Base-by-base conservation (phyloP, 805 yeast species). In the Isabelozyma rhagii region DNA sequence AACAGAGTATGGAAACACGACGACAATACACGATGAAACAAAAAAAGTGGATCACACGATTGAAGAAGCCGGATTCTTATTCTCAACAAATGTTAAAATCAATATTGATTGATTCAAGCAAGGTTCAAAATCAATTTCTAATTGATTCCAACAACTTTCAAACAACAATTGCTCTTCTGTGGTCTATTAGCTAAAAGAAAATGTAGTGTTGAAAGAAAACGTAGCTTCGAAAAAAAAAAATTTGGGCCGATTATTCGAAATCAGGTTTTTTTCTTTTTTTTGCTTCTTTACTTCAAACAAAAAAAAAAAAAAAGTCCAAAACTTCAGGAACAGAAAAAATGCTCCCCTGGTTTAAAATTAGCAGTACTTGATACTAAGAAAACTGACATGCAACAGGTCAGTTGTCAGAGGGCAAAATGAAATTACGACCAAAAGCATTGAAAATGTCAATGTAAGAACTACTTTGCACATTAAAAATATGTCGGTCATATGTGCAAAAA, bases 401-500 rank as follows among this genome's bases (percentile, higher is more conserved):
- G 25, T 21, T 21, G 25, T 21, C 25, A 21, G 25, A 21, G 25
- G 25, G 25, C 50, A 78, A 63, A 21, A 21, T 21, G 25, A 21
- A 21, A 21, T 21, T 21, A 21, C 36, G 36, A 29, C 36, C 6
- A 29, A 29, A 29, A 31, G n/a, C 2, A 10, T 31, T 5, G 36
- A 13, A 31, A 31, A 10, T 31, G 36, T 13, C 36, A 31, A 31
- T 31, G 36, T 31, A 31, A 31, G 36, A 31, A 31, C 36, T 31
- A 31, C 5, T 31, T 31, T 10, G 36, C n/a, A 31, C 36, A 31
- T 31, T 31, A 31, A 31, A 31, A 31, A 31, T 31, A 31, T 31
- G 36, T 31, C n/a, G 36, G n/a, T 31, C n/a, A 13, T 31, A 31
- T 13, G 36, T 31, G 36, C 25, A 31, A 31, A 29, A 31, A 31